Evolutionary conservation across 257 asterid species (phyloP).

Genomic region (Solanum chiquidenum): DNA sequence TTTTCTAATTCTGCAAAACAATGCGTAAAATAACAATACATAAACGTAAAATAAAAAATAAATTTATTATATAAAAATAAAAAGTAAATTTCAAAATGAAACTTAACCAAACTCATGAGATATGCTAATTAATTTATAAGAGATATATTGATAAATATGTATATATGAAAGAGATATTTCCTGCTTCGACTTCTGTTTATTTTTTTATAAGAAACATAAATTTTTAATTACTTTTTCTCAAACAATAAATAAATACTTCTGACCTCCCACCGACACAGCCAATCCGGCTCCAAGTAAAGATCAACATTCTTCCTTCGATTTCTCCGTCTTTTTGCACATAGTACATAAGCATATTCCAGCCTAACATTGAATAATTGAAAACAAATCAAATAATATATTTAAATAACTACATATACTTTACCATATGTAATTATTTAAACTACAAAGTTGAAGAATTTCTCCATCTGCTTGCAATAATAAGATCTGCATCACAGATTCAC

Average conservation of each 20-base stretch:
- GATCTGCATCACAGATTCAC: neutral
- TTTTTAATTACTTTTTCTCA: neutral
- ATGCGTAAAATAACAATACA: no score
- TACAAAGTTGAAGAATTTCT: neutral
- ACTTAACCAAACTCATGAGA: no score
- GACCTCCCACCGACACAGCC: neutral
- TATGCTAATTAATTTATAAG: no score
- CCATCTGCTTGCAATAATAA: neutral
- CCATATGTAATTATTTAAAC: neutral
- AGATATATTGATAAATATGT: no score
- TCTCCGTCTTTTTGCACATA: neutral
- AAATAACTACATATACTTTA: neutral
- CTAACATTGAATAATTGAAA: neutral
- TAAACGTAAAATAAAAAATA: no score
- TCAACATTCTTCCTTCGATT: neutral
- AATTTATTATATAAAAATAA: no score
- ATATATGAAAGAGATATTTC: no score
- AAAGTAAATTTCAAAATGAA: no score
- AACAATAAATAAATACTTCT: neutral
- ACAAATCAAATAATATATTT: neutral
- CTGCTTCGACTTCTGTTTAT: no score
- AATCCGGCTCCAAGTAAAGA: neutral
- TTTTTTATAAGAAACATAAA: no score
- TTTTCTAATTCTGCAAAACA: no score
- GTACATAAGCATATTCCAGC: neutral